Evolutionary conservation across 345 rosid genomes (phyloP), one percentile per base, ranked within the genome.

Genomic region (Mercurialis annua): DNA sequence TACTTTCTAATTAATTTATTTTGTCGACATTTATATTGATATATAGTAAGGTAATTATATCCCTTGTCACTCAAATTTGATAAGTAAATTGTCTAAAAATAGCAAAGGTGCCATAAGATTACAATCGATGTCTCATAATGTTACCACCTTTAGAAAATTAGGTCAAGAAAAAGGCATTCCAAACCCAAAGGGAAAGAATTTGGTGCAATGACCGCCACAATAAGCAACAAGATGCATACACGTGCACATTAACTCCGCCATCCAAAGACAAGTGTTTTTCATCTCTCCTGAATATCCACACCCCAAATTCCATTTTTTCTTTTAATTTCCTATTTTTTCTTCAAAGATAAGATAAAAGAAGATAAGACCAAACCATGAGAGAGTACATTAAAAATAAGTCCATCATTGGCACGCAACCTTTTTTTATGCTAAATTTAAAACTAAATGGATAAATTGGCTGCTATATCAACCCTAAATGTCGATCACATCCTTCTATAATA

Each of bases 381-480:
- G 34, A 1, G 26, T 17, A 24, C 50, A 61, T 66, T 47, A 18
- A 40, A 18, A 40, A 34, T 40, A 49, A 49, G 46, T 65, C 71
- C 71, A 31, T 61, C 56, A 50, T 48, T 18, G 78, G 67, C 70
- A 58, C 59, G 72, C 75, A 62, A 62, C 42, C 10, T 38, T 42
- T n/a, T 10, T 0, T 54, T 11, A 14, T 27, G 12, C 1, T 2
- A 2, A 18, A 54, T 23, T 36, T 9, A 44, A n/a, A n/a, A n/a
- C n/a, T n/a, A n/a, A n/a, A 9, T 4, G 40, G 40, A 36, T 36
- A 36, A 36, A 36, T 4, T 40, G 44, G 44, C 44, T 40, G 44
- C 44, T 40, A 6, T 14, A n/a, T 20, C 20, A 10, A 17, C 12
- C 20, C 20, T 9, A 29, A 64, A 54, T 47, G 53, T 49, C 71